phyloP scores from a whole-genome alignment of 768 basidiomycete species.

The Hortiboletus campestris region DNA sequence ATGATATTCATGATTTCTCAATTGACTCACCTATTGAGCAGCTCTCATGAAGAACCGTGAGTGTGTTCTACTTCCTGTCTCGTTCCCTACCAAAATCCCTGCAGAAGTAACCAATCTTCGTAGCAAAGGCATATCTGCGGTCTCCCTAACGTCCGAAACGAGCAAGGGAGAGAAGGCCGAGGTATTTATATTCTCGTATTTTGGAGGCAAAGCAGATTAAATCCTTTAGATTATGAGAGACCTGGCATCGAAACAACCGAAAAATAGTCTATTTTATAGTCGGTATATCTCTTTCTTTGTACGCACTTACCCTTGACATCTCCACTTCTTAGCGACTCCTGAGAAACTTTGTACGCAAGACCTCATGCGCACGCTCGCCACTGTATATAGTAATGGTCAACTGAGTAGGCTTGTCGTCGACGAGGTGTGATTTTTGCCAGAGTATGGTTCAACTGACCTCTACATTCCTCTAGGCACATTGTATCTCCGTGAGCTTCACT shows the following conservation, averaged over 20 bases:
- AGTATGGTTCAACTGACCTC: conserved; percentile 1
- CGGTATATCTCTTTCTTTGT: conserved; percentile 18
- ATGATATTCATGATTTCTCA: background rate
- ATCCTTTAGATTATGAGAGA: conserved; percentile 56
- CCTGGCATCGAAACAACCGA: conserved; percentile 56
- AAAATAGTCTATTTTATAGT: conserved; percentile 71
- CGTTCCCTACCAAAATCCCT: conserved; percentile 3
- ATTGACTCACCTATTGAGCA: conserved; percentile 25
- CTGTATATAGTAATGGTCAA: conserved; percentile 50
- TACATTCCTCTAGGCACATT: conserved; percentile 59
- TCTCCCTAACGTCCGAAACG: conserved; percentile 68
- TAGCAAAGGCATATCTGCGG: conserved; percentile 52
- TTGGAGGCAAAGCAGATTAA: background rate
- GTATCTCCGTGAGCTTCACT: conserved; percentile 62
- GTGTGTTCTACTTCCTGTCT: conserved; percentile 13
- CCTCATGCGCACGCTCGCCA: conserved; percentile 49
- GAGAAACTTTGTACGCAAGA: conserved; percentile 63
- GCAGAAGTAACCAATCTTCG: conserved; percentile 66
- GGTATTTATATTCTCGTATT: conserved; percentile 38
- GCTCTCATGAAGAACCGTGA: conserved; percentile 83
- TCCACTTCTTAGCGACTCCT: conserved; percentile 59
- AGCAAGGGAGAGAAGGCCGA: conserved; percentile 48
- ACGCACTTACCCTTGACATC: background rate
- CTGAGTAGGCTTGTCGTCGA: conserved; percentile 79
- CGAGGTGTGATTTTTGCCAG: conserved; percentile 48